phyloP scores from a whole-genome alignment of 768 basidiomycete genomes.

The Calocybe cyanea region DNA sequence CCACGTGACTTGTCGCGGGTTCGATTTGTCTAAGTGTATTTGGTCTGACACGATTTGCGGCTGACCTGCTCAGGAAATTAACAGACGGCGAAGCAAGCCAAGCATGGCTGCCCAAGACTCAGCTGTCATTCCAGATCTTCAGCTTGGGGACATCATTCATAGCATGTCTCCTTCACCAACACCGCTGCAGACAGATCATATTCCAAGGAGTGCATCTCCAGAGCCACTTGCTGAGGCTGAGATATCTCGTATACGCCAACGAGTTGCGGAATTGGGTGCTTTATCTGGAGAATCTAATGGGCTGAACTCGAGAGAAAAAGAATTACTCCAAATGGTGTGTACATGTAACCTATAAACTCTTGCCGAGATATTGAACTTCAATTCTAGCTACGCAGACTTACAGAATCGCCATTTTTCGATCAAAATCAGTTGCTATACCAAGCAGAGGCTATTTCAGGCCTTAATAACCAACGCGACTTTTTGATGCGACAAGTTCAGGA shows the following conservation, averaged over 20 bases:
- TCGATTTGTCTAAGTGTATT: constrained; percentile 16
- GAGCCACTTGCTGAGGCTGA: constrained; percentile 43
- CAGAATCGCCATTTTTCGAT: constrained; percentile 32
- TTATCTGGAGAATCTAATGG: constrained; percentile 15
- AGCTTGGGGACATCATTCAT: constrained; percentile 55
- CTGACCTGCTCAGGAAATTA: constrained; percentile 6
- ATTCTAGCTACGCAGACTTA: constrained; percentile 45
- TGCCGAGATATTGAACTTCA: background rate
- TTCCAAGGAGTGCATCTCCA: constrained; percentile 19
- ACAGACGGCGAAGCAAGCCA: constrained; percentile 9
- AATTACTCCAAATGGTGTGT: constrained; percentile 56
- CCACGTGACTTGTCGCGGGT: constrained; percentile 23
- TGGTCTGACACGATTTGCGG: constrained; percentile 20
- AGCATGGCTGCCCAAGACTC: constrained; percentile 14
- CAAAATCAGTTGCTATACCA: constrained; percentile 50
- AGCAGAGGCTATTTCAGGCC: constrained; percentile 54
- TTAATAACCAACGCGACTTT: constrained; percentile 58
- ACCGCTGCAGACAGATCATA: constrained; percentile 18
- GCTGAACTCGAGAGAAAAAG: constrained; percentile 38
- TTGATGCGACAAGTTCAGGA: constrained; percentile 50
- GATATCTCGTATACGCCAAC: constrained; percentile 43
- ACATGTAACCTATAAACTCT: background rate
- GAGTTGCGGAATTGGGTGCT: constrained; percentile 41
- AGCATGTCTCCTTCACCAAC: constrained; percentile 49
- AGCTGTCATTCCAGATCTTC: constrained; percentile 30